These are phyloP conservation scores for Aureobasidium mangrovei DNA, from an alignment of 2,329 filamentous ascomycete genomes.

Conservation along the genomic window DNA sequence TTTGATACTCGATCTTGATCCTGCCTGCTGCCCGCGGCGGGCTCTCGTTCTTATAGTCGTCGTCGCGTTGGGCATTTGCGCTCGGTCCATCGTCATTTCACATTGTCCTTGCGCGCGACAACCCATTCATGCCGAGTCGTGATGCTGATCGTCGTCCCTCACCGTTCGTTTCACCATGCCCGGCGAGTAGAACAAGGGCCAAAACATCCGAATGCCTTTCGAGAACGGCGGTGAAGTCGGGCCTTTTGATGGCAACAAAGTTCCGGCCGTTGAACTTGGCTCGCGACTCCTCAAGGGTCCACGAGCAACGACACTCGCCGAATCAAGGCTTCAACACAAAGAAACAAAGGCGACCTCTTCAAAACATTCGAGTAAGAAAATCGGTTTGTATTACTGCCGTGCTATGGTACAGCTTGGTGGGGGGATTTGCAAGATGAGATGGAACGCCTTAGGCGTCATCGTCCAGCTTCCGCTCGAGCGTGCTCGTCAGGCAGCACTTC, in stretches of 20 bases:
- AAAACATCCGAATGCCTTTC: background rate
- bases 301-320: background rate
- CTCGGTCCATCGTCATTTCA: background rate
- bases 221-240: constrained; percentile 9
- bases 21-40: no score
- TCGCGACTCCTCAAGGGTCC: background rate
- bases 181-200: no score
- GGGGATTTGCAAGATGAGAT: background rate
- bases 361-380: background rate
- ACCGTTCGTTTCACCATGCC: constrained; percentile 5
- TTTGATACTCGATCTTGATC: no score
- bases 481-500: constrained; percentile 2
- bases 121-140: background rate
- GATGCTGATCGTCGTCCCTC: constrained; percentile 5
- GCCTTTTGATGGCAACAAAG: background rate
- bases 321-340: no score
- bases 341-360: no score
- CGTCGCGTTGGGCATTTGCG: background rate
- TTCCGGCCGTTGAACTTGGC: background rate
- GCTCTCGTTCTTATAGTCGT: no score
- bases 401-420: background rate
- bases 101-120: no score
- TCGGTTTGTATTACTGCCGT: background rate
- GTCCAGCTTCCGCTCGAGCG: background rate
- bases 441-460: background rate